These are phyloP conservation scores for Fusarium citri DNA, from an alignment of 2,329 filamentous ascomycete species.

Conservation along the genomic window DNA sequence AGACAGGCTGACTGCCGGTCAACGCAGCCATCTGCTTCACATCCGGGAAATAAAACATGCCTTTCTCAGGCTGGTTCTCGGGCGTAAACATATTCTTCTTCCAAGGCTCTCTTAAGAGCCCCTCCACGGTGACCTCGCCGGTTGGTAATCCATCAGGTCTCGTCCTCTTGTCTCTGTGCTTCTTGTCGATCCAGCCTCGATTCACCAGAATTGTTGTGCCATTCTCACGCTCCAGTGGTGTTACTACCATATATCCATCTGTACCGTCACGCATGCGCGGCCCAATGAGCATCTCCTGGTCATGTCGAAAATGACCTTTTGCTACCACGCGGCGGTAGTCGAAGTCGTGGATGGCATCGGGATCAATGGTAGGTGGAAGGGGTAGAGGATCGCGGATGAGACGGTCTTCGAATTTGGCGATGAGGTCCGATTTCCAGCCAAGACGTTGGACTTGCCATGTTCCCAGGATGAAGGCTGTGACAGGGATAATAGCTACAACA, in stretches of 20 bases:
- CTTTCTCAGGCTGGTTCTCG: slow-evolving; percentile 83
- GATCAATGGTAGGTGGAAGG: slow-evolving; percentile 84
- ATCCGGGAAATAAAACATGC: slow-evolving; percentile 95
- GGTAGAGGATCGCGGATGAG: slow-evolving; percentile 87
- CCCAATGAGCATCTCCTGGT: slow-evolving; percentile 95
- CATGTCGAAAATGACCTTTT: slow-evolving; percentile 80
- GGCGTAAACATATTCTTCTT: slow-evolving; percentile 99
- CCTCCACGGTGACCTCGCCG: slow-evolving; percentile 83
- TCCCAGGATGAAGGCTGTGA: slow-evolving; percentile 90
- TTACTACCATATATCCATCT: slow-evolving; percentile 91
- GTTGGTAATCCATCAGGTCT: slow-evolving; percentile 73
- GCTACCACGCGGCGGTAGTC: slow-evolving; percentile 89
- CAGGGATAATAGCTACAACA: slow-evolving; percentile 78
- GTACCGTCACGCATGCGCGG: slow-evolving; percentile 89
- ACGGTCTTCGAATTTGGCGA: slow-evolving; percentile 92
- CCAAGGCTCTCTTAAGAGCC: slow-evolving; percentile 87
- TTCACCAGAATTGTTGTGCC: slow-evolving; percentile 85
- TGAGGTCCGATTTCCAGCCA: slow-evolving; percentile 91
- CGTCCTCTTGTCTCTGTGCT: slow-evolving; percentile 73
- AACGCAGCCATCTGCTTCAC: slow-evolving; percentile 89
- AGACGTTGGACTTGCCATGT: slow-evolving; percentile 96
- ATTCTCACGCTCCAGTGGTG: slow-evolving; percentile 81
- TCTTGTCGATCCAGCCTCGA: slow-evolving; percentile 90
- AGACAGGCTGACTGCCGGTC: slow-evolving; percentile 86
- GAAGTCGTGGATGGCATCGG: slow-evolving; percentile 84